Percentiles rank a stretch among this genome's conserved stretches.
Conservation (phyloP, 805 yeast species). For the Blastobotrys attinorum region DNA sequence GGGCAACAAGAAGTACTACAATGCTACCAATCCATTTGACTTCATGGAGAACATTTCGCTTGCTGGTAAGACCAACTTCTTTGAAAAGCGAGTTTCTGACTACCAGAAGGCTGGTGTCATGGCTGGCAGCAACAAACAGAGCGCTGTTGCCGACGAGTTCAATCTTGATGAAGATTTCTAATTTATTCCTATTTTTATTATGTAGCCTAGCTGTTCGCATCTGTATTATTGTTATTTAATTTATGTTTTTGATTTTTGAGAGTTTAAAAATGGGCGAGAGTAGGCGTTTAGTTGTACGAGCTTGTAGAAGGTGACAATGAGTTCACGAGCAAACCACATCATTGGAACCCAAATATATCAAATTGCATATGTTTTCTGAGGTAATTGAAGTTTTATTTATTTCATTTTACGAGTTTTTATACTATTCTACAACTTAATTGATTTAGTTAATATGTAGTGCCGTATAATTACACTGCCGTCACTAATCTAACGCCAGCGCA, state of each 20-base stretch:
- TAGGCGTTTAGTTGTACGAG: too few species aligned
- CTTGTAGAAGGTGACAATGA: too few species aligned
- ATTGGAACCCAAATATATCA: too few species aligned
- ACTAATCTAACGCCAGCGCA: slow-evolving; percentile 11
- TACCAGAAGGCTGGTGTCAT: slow-evolving; percentile 99
- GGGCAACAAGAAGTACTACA: slow-evolving; percentile 84
- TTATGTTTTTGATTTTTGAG: too few species aligned
- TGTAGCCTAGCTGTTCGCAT: too few species aligned
- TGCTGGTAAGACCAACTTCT: slow-evolving; percentile 98
- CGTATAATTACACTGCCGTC: slow-evolving; percentile 13
- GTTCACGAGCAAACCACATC: too few species aligned
- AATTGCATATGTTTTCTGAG: too few species aligned
- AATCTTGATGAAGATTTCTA: slow-evolving; percentile 92
- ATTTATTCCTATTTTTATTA: slow-evolving; percentile 12
- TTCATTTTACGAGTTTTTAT: not conserved
- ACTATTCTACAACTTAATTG: not conserved
- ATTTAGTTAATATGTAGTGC: slow-evolving; percentile 2
- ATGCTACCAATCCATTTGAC: slow-evolving; percentile 90
- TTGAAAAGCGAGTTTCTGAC: slow-evolving; percentile 97
- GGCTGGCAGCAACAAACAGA: slow-evolving; percentile 52
- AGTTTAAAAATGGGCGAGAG: too few species aligned
- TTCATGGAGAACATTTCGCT: slow-evolving; percentile 98
- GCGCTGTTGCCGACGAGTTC: slow-evolving; percentile 46
- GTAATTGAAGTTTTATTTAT: not conserved
- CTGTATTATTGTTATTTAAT: too few species aligned